Conservation (phyloP, 768 basidiomycete genomes). For the Termitomyces sp. region DNA sequence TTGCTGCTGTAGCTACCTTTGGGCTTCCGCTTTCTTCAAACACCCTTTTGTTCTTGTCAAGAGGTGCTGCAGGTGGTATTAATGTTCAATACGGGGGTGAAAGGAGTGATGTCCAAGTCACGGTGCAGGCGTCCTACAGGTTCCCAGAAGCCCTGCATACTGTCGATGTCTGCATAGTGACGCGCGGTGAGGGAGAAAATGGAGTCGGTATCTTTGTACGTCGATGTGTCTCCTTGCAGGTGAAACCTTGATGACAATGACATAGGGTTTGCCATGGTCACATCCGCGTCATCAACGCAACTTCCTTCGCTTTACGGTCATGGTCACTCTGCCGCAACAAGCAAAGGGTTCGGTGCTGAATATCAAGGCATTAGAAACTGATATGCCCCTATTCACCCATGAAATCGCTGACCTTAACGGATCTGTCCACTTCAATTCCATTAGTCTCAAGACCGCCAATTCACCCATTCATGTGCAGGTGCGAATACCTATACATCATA, state of each 20-base stretch:
- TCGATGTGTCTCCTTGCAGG: not conserved
- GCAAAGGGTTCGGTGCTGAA: constrained; percentile 17
- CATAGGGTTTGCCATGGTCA: constrained; percentile 14
- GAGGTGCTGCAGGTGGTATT: constrained; percentile 23
- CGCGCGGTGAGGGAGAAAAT: constrained; percentile 18
- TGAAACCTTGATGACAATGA: not conserved
- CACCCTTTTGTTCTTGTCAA: constrained; percentile 24
- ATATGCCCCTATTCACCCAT: constrained; percentile 37
- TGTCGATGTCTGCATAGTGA: constrained; percentile 23
- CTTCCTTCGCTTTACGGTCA: constrained; percentile 18
- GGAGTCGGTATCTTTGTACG: constrained; percentile 32
- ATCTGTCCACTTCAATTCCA: constrained; percentile 31
- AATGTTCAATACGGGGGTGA: constrained; percentile 17
- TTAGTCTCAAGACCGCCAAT: constrained; percentile 33
- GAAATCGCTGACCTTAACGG: constrained; percentile 30
- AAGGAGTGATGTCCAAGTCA: constrained; percentile 18
- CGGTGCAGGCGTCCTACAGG: constrained; percentile 20
- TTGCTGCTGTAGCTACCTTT: constrained; percentile 13
- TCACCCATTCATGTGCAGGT: constrained; percentile 30
- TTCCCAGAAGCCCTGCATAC: constrained; percentile 15
- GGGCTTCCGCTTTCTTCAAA: constrained; percentile 23
- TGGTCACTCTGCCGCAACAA: constrained; percentile 19
- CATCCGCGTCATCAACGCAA: not conserved
- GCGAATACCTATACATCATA: constrained; percentile 7
- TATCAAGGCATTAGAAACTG: constrained; percentile 39